Evolutionary conservation across 345 rosid species (phyloP), one percentile per base, ranked within the genome.

Genomic region (Acer campestre): DNA sequence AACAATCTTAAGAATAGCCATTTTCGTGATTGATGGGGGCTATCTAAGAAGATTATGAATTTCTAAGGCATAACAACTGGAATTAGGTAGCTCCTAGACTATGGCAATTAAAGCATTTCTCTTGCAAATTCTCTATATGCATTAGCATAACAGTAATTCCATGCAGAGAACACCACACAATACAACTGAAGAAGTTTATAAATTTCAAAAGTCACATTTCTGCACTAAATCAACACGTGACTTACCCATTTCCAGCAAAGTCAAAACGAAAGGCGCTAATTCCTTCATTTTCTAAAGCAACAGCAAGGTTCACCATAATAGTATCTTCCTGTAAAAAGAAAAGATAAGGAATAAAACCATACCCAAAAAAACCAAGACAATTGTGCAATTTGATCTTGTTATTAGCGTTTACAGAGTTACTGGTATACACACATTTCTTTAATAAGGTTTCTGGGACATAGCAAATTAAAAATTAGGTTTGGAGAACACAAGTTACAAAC

Each of bases 161-260:
- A 56, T 7, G 40, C 27, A 17, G 59, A 58, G 13, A 16, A 71
- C 22, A 55, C 75, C 17, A 56, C 65, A 56, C n/a, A 35, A 71
- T 4, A 35, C 29, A 31, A 35, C 22, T 48, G 53, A 46, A 48
- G 58, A 4, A 1, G 2, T 10, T 27, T 62, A 17, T 0, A 40
- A 75, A 40, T 61, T 38, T 68, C 18, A 61, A 59, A 31, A 53
- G 68, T 25, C 67, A 66, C 7, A 72, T 40, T 61, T 67, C 51
- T 46, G 58, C 25, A 40, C 20, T 18, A 61, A 42, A 42, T 22
- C 49, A 73, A 48, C 13, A 23, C 46, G 25, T 22, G 49, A 81
- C 85, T 78, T 73, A 87, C 95, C 97, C 93, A 79, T 95, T 91
- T 71, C 95, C 98, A 75, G 94, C 83, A 80, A 90, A 93, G 75